These are phyloP conservation scores for Chaetomium olivaceum DNA, from an alignment of 2,329 filamentous ascomycete species.

Conservation along the genomic window DNA sequence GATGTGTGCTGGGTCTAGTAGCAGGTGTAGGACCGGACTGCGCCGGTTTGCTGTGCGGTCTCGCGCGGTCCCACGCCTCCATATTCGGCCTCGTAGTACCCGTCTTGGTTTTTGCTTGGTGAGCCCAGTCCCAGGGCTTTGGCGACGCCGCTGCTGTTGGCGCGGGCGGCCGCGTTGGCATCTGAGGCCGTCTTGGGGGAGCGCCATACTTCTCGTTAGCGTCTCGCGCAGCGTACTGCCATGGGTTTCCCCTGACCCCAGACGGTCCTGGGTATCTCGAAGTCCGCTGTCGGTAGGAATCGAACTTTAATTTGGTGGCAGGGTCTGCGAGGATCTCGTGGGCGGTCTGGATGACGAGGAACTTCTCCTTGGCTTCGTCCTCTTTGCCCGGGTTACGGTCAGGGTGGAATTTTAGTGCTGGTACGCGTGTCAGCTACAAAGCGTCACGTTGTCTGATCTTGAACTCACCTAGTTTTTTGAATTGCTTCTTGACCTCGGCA, in stretches of 20 bases:
- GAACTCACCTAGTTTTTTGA: constrained; percentile 72
- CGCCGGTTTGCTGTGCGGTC: constrained; percentile 23
- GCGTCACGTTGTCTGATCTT: neutral
- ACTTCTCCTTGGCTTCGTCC: constrained; percentile 75
- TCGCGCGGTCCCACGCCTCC: constrained; percentile 33
- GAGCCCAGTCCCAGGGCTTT: constrained; percentile 32
- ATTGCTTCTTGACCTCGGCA: constrained; percentile 82
- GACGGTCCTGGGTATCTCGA: constrained; percentile 51
- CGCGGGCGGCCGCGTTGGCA: constrained; percentile 33
- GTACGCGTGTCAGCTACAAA: constrained; percentile 19
- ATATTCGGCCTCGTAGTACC: constrained; percentile 25
- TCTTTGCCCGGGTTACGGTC: constrained; percentile 86
- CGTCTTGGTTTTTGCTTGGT: constrained; percentile 23
- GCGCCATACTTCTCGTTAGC: constrained; percentile 46
- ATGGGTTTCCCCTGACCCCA: constrained; percentile 59
- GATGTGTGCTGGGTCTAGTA: constrained; percentile 41
- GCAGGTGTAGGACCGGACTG: constrained; percentile 39
- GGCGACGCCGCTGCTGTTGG: constrained; percentile 29
- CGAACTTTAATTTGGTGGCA: constrained; percentile 53
- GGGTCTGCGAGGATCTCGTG: constrained; percentile 69
- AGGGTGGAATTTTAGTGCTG: constrained; percentile 82
- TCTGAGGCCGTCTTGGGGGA: constrained; percentile 37
- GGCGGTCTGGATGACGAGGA: constrained; percentile 83
- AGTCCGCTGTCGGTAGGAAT: constrained; percentile 46
- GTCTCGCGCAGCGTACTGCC: constrained; percentile 49